These are phyloP conservation scores for Mycena epipterygia DNA, from an alignment of 768 basidiomycete genomes.

Conservation along the genomic window DNA sequence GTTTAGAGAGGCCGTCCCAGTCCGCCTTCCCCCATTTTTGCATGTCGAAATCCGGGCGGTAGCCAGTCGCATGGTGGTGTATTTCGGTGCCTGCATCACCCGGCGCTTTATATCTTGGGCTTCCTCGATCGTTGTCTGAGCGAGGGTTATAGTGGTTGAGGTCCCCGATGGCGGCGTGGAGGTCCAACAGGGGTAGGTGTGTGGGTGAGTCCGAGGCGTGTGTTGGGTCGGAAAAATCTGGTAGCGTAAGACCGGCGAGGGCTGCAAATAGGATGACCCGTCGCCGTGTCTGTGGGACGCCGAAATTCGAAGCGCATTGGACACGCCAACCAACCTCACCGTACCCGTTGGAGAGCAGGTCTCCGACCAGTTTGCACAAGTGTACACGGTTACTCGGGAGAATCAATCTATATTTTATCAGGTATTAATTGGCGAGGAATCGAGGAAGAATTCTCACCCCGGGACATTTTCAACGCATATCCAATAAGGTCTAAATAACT, in stretches of 20 bases:
- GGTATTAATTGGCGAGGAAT: neutral
- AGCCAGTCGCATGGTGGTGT: neutral
- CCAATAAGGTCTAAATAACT: neutral
- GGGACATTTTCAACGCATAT: constrained; percentile 4
- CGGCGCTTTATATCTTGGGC: neutral
- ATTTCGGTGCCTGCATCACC: neutral
- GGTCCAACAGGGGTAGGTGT: neutral
- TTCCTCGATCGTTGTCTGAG: neutral
- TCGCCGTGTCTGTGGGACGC: constrained; percentile 9
- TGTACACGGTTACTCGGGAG: neutral
- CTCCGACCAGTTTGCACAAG: no score
- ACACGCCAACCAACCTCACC: no score
- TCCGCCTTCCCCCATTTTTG: neutral
- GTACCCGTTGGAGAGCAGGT: neutral
- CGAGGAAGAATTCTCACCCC: neutral
- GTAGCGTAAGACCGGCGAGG: neutral
- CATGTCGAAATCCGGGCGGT: neutral
- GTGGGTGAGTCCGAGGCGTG: neutral
- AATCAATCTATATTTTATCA: neutral
- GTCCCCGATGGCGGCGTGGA: neutral
- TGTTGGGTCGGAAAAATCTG: neutral
- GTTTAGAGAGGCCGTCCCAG: neutral
- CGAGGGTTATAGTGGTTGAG: neutral
- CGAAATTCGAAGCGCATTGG: constrained; percentile 13
- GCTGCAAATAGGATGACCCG: neutral